Conservation (phyloP, 192 early-diverging fungal genomes). For the Umbelopsis ramanniana region DNA sequence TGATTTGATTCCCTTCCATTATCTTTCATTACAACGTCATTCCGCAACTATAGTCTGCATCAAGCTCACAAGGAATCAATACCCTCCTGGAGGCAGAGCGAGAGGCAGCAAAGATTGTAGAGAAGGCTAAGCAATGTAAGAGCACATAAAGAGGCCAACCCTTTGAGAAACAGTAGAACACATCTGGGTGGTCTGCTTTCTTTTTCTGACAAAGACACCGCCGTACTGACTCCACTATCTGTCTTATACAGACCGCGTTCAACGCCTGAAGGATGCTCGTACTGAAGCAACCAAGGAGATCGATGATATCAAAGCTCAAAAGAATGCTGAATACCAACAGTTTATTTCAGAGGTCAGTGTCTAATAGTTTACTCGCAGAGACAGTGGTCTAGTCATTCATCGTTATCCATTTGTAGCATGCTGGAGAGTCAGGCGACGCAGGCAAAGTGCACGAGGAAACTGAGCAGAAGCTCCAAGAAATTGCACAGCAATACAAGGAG, state of each 20-base stretch:
- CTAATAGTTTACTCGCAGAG: neutral
- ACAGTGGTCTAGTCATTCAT: slow-evolving; percentile 5
- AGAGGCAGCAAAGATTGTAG: slow-evolving; percentile 92
- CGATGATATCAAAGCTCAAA: slow-evolving; percentile 80
- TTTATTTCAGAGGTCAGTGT: slow-evolving; percentile 70
- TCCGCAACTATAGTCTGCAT: slow-evolving; percentile 32
- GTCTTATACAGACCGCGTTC: slow-evolving; percentile 73
- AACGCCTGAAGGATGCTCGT: slow-evolving; percentile 95
- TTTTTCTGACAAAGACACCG: neutral
- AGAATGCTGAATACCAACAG: slow-evolving; percentile 77
- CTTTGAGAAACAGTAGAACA: neutral
- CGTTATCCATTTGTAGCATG: slow-evolving; percentile 55
- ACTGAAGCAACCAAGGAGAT: slow-evolving; percentile 93
- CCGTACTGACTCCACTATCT: neutral
- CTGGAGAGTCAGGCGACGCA: slow-evolving; percentile 67
- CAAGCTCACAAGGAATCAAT: slow-evolving; percentile 90
- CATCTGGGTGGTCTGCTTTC: neutral
- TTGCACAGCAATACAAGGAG: slow-evolving; percentile 60
- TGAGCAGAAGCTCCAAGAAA: slow-evolving; percentile 66
- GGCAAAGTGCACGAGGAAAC: slow-evolving; percentile 71
- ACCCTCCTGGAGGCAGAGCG: slow-evolving; percentile 98
- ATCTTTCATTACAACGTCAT: neutral
- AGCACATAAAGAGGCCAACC: too few species aligned
- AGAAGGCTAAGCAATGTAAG: slow-evolving; percentile 89
- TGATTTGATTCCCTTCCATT: neutral